Percentiles rank a stretch among this genome's conserved stretches.
These are phyloP conservation scores for Pseudogymnoascus sp. DNA, from an alignment of 2,329 filamentous ascomycete species.

Conservation along the genomic window DNA sequence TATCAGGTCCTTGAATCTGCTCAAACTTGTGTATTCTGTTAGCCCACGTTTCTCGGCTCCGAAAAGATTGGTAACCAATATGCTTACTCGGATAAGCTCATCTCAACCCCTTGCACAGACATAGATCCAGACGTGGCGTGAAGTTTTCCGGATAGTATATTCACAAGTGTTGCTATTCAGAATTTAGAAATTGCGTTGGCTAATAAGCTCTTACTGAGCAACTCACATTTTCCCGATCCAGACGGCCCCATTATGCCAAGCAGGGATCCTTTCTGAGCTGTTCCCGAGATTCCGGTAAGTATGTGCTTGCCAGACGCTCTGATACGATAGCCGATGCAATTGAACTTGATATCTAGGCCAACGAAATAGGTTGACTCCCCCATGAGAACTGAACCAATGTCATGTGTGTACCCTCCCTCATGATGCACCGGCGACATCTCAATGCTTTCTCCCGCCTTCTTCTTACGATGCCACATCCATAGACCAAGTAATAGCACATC, in stretches of 20 bases:
- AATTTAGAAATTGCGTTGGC: constrained; percentile 11
- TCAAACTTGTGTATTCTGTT: constrained; percentile 11
- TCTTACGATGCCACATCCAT: constrained; percentile 31
- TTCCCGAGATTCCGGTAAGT: constrained; percentile 46
- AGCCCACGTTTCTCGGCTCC: no score
- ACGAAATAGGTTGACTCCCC: constrained; percentile 45
- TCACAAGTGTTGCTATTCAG: constrained; percentile 43
- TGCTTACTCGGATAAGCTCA: constrained; percentile 23
- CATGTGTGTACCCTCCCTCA: constrained; percentile 34
- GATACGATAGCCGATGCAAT: constrained; percentile 42
- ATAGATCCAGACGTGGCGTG: constrained; percentile 43
- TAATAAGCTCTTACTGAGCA: neutral
- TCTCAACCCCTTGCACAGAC: constrained; percentile 37
- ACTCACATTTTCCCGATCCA: constrained; percentile 46
- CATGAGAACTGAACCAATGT: constrained; percentile 46
- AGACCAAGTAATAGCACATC: constrained; percentile 36
- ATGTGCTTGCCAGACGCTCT: constrained; percentile 39
- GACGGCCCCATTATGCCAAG: constrained; percentile 53
- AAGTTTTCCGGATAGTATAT: constrained; percentile 52
- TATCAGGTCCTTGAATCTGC: constrained; percentile 50
- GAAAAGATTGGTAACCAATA: no score
- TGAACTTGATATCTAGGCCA: constrained; percentile 47
- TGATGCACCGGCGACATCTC: constrained; percentile 22
- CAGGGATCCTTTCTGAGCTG: constrained; percentile 46
- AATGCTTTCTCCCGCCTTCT: constrained; percentile 29